Evolutionary conservation across 2,329 filamentous ascomycete species (phyloP), one percentile per base, ranked within the genome.

Genomic region (Colletotrichum neosansevieriae): DNA sequence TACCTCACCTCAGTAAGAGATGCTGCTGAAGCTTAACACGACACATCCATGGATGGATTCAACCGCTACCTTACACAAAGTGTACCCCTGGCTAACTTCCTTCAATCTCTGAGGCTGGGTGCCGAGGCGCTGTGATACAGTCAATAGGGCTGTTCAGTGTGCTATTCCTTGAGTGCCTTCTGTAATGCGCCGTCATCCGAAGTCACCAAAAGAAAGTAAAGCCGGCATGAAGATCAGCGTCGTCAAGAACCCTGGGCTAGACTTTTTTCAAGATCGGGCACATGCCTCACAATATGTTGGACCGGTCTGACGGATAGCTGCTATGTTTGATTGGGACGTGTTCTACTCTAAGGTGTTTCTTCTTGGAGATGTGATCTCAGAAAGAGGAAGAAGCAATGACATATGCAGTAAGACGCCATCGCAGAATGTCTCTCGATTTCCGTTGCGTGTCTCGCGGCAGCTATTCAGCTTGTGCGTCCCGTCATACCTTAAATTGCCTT

Each of bases 401-500:
- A 64, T 49, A 32, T 67, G 64, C 34, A 58, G 59, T 53, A 53
- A 68, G 65, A 58, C 61, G 15, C 53, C 53, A 65, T 64, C 45
- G 53, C 42, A 45, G 47, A 53, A 65, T 68, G 65, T 68, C 60
- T 68, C 60, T 64, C 60, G 32, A 53, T 58, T 53, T 24, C 60
- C 60, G 60, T 64, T 68, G 24, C 32, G 24, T 68, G 65, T 68
- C 65, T 65, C 60, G 36, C 59, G 45, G 44, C 29, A 17, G 32
- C 15, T 15, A 24, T 19, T 54, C 50, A 54, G 50, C 50, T 54
- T 24, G 29, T 21, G 32, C 50, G 29, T 54, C n/a, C 29, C n/a
- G 29, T 34, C 3, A 24, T n/a, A 36, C 34, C 13, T n/a, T 19
- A 34, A 17, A 4, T 42, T 44, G 12, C 15, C 17, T 40, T 19